These are phyloP conservation scores for Evansstolkia leycettana DNA, from an alignment of 495 filamentous ascomycete species.

Conservation along the genomic window DNA sequence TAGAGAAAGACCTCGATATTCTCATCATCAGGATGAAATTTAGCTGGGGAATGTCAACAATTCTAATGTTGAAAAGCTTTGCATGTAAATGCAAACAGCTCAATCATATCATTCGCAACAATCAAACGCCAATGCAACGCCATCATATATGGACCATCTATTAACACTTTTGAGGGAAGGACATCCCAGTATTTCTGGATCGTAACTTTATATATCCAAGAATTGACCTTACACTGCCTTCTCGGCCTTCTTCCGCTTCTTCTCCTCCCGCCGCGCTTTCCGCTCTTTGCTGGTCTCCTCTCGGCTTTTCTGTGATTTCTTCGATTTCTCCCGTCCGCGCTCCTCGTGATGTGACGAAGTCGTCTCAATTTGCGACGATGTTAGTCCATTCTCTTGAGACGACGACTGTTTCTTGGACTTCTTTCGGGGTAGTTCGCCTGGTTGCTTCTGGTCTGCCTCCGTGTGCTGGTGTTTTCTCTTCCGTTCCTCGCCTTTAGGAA, in stretches of 20 bases:
- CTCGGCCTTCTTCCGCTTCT: slow-evolving; percentile 32
- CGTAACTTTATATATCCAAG: neutral
- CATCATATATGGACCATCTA: slow-evolving; percentile 13
- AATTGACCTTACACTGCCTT: slow-evolving; percentile 16
- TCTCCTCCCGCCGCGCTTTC: slow-evolving; percentile 18
- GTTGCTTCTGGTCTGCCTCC: slow-evolving; percentile 21
- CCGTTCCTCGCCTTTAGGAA: slow-evolving; percentile 20
- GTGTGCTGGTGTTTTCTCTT: slow-evolving; percentile 31
- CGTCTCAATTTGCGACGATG: neutral
- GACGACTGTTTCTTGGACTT: slow-evolving; percentile 31
- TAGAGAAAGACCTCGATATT: no score
- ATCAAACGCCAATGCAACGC: slow-evolving; percentile 4
- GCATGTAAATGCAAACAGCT: slow-evolving; percentile 5
- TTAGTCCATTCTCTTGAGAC: slow-evolving; percentile 7
- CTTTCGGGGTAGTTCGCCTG: slow-evolving; percentile 20
- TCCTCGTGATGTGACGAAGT: slow-evolving; percentile 4
- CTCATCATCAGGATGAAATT: no score
- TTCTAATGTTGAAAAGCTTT: no score
- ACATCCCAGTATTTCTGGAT: neutral
- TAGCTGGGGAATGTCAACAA: no score
- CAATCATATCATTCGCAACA: neutral
- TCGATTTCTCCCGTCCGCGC: slow-evolving; percentile 19
- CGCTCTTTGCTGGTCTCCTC: slow-evolving; percentile 9
- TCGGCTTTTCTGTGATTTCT: slow-evolving; percentile 28
- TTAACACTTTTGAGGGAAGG: neutral